Conservation (phyloP, 768 basidiomycete genomes). For the Leccinum obscurum region DNA sequence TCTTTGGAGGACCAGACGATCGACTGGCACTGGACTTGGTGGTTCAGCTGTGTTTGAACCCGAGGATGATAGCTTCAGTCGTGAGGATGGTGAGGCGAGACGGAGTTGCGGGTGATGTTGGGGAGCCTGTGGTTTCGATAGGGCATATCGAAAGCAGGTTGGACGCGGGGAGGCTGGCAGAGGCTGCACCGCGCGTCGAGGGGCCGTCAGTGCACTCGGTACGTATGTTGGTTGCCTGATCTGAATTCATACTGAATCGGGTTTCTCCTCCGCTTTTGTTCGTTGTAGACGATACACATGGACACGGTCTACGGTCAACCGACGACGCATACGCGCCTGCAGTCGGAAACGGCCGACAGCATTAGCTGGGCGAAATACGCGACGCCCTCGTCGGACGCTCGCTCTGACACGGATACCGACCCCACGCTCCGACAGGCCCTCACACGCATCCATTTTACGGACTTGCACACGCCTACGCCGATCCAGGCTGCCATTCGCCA, state of each 20-base stretch:
- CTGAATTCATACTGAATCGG: not conserved
- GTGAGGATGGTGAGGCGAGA: constrained; percentile 61
- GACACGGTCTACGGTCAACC: constrained; percentile 72
- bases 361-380: constrained; percentile 71
- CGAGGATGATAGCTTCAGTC: constrained; percentile 70
- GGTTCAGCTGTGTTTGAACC: constrained; percentile 76
- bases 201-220: constrained; percentile 5
- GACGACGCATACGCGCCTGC: constrained; percentile 64
- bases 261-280: not conserved
- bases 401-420: constrained; percentile 8
- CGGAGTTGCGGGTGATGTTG: constrained; percentile 19
- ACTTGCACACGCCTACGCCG: constrained; percentile 51
- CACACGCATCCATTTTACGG: constrained; percentile 65
- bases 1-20: constrained; percentile 95
- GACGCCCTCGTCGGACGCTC: constrained; percentile 14
- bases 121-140: constrained; percentile 5
- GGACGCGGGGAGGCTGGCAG: not conserved
- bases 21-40: constrained; percentile 83
- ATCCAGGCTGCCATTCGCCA: constrained; percentile 55
- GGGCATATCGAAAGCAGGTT: constrained; percentile 25
- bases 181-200: not conserved
- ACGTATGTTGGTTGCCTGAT: not conserved
- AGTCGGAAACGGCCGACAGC: constrained; percentile 84
- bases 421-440: constrained; percentile 36
- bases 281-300: constrained; percentile 38